Evolutionary conservation across 345 rosid species (phyloP).

Genomic region (Gossypium australe): DNA sequence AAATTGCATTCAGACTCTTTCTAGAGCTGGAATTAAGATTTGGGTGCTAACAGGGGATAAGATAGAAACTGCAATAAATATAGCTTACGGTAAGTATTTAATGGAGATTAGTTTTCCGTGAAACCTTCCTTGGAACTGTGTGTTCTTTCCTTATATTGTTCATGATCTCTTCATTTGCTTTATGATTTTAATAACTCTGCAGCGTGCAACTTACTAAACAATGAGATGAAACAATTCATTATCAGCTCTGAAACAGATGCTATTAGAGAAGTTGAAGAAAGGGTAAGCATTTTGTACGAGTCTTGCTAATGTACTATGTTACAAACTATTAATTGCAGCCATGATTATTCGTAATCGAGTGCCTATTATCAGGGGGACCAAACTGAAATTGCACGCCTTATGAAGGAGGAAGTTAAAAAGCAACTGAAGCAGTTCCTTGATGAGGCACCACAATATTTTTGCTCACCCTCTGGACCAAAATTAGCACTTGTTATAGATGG

Average conservation of each 20-base stretch:
- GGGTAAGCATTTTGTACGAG: constrained; percentile 43
- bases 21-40: constrained; percentile 97
- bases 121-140: not conserved
- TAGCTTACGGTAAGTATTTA: constrained; percentile 74
- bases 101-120: not conserved
- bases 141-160: not conserved
- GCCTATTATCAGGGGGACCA: constrained; percentile 72
- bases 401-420: constrained; percentile 78
- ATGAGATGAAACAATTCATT: constrained; percentile 91
- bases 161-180: not conserved
- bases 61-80: constrained; percentile 98
- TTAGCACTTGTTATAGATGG: constrained; percentile 89
- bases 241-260: constrained; percentile 91
- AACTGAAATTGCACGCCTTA: constrained; percentile 80
- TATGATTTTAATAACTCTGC: constrained; percentile 32
- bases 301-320: constrained; percentile 5
- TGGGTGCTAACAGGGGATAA: constrained; percentile 99
- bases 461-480: constrained; percentile 64
- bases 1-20: constrained; percentile 87
- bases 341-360: constrained; percentile 1
- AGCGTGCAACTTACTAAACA: constrained; percentile 98
- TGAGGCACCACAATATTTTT: constrained; percentile 66
- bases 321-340: not conserved
- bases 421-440: constrained; percentile 73
- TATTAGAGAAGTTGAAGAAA: constrained; percentile 82